A percentile compares a stretch with the other conserved stretches of the same genome.
Conservation (phyloP, 495 filamentous ascomycete genomes). For the Bombardia bombarda region DNA sequence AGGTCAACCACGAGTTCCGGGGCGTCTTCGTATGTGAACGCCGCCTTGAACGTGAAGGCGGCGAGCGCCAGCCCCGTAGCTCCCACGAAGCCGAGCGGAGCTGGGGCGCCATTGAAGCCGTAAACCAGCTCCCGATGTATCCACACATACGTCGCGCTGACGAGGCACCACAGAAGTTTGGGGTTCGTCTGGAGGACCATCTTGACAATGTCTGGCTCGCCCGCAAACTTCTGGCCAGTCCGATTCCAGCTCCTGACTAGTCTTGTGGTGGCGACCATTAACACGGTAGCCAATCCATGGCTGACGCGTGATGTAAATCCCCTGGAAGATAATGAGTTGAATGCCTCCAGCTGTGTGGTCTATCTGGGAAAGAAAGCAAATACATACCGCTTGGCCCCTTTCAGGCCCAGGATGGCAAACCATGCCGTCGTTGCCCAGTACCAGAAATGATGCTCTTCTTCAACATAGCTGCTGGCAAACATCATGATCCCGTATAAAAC, state of each 20-base stretch:
- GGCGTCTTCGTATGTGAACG: constrained; percentile 74
- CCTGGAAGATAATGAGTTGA: constrained; percentile 11
- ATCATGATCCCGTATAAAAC: constrained; percentile 74
- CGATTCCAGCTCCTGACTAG: constrained; percentile 82
- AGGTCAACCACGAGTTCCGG: constrained; percentile 67
- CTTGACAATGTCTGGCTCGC: constrained; percentile 75
- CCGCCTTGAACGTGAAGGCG: constrained; percentile 75
- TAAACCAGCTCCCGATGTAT: constrained; percentile 26
- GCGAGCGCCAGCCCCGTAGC: constrained; percentile 38
- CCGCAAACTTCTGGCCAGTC: constrained; percentile 90
- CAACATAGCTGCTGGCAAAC: constrained; percentile 96
- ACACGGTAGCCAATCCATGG: constrained; percentile 9
- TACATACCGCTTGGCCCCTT: constrained; percentile 25
- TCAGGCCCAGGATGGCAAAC: constrained; percentile 57
- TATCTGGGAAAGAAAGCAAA: no score
- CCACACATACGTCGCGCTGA: constrained; percentile 58
- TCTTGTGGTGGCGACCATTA: constrained; percentile 46
- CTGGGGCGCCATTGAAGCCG: constrained; percentile 25
- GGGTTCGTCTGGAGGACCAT: constrained; percentile 54
- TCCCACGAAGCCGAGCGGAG: constrained; percentile 13
- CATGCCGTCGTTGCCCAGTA: constrained; percentile 82
- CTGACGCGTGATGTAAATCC: constrained; percentile 1
- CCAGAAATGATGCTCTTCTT: constrained; percentile 98
- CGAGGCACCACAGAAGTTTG: constrained; percentile 63
- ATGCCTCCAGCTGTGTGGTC: neutral